These are phyloP conservation scores for Penicillium tannophilum DNA, from an alignment of 495 filamentous ascomycete genomes.

Conservation along the genomic window DNA sequence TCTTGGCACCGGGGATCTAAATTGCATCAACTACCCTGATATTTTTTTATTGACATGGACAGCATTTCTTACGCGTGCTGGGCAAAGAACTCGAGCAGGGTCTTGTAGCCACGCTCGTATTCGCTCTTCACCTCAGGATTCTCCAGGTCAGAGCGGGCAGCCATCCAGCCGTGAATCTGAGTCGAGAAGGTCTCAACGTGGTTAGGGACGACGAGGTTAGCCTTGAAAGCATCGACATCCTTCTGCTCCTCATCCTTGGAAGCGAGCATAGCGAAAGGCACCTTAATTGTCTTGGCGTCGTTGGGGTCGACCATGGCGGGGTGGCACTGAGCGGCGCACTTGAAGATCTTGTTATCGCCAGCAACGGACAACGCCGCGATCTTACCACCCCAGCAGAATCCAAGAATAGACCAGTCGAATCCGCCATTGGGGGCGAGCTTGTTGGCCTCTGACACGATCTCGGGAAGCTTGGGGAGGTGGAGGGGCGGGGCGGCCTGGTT, in stretches of 20 bases:
- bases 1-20: not conserved
- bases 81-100: conserved; percentile 71
- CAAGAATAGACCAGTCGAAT: conserved; percentile 84
- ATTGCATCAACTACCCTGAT: conserved; percentile 6
- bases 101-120: conserved; percentile 79
- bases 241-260: conserved; percentile 66
- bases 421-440: conserved; percentile 37
- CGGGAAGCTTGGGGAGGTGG: conserved; percentile 64
- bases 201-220: conserved; percentile 64
- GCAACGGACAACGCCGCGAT: conserved; percentile 62
- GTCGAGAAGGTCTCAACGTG: conserved; percentile 78
- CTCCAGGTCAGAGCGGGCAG: conserved; percentile 69
- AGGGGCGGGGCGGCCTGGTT: conserved; percentile 64
- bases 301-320: conserved; percentile 86
- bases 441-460: conserved; percentile 58
- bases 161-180: conserved; percentile 94
- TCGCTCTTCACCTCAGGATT: conserved; percentile 68
- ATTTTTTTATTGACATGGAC: not conserved
- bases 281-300: conserved; percentile 63
- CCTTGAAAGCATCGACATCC: conserved; percentile 72
- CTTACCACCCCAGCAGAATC: conserved; percentile 96
- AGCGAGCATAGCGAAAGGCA: conserved; percentile 67
- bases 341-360: conserved; percentile 63
- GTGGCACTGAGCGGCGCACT: conserved; percentile 69
- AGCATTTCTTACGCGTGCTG: conserved; percentile 62